Conservation (phyloP, 106 monocot genomes). For the Dioscorea alata region DNA sequence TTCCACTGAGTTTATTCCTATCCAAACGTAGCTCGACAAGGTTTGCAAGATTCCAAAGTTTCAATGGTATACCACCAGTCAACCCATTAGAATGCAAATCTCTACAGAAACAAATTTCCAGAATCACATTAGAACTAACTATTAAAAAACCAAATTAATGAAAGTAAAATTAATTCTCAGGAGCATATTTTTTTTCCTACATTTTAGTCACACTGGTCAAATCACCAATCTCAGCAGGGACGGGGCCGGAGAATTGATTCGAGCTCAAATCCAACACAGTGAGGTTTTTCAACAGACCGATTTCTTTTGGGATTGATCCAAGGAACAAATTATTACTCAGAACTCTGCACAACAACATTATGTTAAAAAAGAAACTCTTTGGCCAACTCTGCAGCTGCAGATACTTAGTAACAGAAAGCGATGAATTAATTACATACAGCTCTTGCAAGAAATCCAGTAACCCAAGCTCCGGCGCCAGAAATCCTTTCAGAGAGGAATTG, state of each 20-base stretch:
- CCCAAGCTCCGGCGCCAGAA: slow-evolving; percentile 60
- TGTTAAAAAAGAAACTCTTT: background rate
- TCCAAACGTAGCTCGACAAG: slow-evolving; percentile 73
- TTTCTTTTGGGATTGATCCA: slow-evolving; percentile 74
- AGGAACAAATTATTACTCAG: slow-evolving; percentile 48
- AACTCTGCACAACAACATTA: slow-evolving; percentile 27
- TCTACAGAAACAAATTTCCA: slow-evolving; percentile 24
- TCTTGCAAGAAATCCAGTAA: slow-evolving; percentile 51
- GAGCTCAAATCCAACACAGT: slow-evolving; percentile 39
- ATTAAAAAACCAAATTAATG: slow-evolving; percentile 1
- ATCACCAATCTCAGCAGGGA: slow-evolving; percentile 49
- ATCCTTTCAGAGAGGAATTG: slow-evolving; percentile 78
- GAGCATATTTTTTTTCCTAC: slow-evolving; percentile 25
- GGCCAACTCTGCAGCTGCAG: background rate
- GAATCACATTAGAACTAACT: background rate
- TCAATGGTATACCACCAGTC: slow-evolving; percentile 54
- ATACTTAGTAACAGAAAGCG: background rate
- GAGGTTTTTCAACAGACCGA: slow-evolving; percentile 49
- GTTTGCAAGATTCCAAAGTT: slow-evolving; percentile 53
- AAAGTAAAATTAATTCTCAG: background rate
- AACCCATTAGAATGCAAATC: slow-evolving; percentile 78
- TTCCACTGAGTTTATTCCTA: slow-evolving; percentile 66
- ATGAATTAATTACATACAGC: slow-evolving; percentile 42
- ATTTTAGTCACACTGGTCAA: slow-evolving; percentile 52
- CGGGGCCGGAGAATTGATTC: slow-evolving; percentile 42